Evolutionary conservation across 345 rosid genomes (phyloP).

Genomic region (Lumnitzera racemosa): DNA sequence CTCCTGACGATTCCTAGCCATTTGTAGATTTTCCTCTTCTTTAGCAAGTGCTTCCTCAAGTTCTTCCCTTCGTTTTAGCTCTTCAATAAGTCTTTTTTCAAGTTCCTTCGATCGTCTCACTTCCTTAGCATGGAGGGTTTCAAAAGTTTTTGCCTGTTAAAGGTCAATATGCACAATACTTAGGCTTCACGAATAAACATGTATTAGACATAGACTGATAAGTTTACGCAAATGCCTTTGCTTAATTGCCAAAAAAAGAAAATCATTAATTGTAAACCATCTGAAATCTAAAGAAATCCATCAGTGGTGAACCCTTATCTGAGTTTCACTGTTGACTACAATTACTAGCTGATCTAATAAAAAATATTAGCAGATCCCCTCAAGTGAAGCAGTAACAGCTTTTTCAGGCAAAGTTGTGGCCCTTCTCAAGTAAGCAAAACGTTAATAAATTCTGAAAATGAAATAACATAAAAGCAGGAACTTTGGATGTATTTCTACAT

Average conservation of each 20-base stretch:
- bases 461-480: not conserved
- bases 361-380: too few species aligned
- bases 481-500: not conserved
- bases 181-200: not conserved
- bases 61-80: constrained; percentile 15
- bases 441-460: too few species aligned
- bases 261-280: too few species aligned
- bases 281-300: too few species aligned
- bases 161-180: not conserved
- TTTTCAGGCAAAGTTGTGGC: too few species aligned
- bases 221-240: not conserved
- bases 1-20: constrained; percentile 21
- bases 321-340: too few species aligned
- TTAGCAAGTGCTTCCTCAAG: constrained; percentile 23
- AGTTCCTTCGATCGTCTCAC: constrained; percentile 16
- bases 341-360: too few species aligned
- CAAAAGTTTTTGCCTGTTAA: constrained; percentile 10
- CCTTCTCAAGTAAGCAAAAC: too few species aligned
- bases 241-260: too few species aligned
- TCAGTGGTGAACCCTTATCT: too few species aligned
- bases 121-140: constrained; percentile 9
- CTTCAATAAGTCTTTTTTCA: constrained; percentile 22
- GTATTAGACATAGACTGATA: not conserved
- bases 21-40: constrained; percentile 9
- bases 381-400: too few species aligned